Percentiles rank a stretch among this genome's conserved stretches.
Conservation (phyloP, 208 protist species). For the Trypanosoma platydactyli region DNA sequence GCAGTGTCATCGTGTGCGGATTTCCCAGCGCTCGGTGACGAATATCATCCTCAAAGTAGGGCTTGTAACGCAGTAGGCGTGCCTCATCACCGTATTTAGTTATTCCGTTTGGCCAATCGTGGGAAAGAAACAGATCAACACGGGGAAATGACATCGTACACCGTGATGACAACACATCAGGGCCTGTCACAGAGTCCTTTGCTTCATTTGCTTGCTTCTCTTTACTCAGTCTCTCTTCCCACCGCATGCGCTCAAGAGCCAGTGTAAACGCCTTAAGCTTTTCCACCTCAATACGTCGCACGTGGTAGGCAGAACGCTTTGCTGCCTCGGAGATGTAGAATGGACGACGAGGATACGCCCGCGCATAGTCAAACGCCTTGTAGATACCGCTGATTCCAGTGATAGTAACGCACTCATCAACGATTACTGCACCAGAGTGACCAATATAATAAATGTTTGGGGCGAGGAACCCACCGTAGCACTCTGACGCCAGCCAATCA, state of each 20-base stretch:
- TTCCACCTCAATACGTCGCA: slow-evolving; percentile 81
- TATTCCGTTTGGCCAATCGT: slow-evolving; percentile 92
- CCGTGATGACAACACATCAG: slow-evolving; percentile 3
- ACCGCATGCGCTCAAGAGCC: slow-evolving; percentile 21
- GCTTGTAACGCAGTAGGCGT: slow-evolving; percentile 80
- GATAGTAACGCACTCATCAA: slow-evolving; percentile 72
- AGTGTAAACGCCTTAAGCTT: slow-evolving; percentile 65
- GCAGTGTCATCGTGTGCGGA: slow-evolving; percentile 72
- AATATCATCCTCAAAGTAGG: slow-evolving; percentile 89
- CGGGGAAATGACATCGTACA: slow-evolving; percentile 17
- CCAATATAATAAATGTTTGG: slow-evolving; percentile 99
- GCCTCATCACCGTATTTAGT: slow-evolving; percentile 82
- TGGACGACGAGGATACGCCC: slow-evolving; percentile 56
- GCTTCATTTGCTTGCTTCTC: background rate
- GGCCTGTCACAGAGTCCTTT: background rate
- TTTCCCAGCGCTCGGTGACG: slow-evolving; percentile 70
- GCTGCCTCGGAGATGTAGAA: slow-evolving; percentile 59
- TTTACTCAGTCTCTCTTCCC: no score
- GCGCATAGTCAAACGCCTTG: slow-evolving; percentile 78
- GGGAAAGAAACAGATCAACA: slow-evolving; percentile 84
- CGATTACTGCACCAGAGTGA: slow-evolving; percentile 89
- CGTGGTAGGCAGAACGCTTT: slow-evolving; percentile 87
- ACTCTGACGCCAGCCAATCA: slow-evolving; percentile 94
- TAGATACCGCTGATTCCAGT: slow-evolving; percentile 90
- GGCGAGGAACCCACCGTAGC: slow-evolving; percentile 96